A percentile compares a stretch with the other conserved stretches of the same genome.
Conservation (phyloP, 768 basidiomycete species). For the Chiua virens region DNA sequence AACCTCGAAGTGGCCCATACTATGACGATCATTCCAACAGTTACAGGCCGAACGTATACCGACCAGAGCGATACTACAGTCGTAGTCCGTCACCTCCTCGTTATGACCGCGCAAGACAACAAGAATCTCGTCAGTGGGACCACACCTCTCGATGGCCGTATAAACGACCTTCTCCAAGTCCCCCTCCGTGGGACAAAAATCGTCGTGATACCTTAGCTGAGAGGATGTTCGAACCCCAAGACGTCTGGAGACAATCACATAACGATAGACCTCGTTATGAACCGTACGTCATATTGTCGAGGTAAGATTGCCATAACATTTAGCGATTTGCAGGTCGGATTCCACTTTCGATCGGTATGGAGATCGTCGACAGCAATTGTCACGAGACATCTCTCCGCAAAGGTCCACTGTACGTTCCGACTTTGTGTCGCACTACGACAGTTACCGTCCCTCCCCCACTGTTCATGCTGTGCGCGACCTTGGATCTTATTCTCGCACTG, state of each 20-base stretch:
- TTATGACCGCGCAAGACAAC: conserved; percentile 40
- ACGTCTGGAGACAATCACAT: conserved; percentile 65
- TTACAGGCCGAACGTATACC: conserved; percentile 43
- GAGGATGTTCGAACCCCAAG: conserved; percentile 73
- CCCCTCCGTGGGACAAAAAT: conserved; percentile 31
- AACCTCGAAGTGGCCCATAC: conserved; percentile 38
- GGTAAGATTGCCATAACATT: conserved; percentile 22
- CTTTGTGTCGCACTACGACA: conserved; percentile 40
- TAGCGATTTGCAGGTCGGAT: conserved; percentile 23
- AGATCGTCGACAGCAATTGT: conserved; percentile 35
- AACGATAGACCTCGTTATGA: conserved; percentile 46
- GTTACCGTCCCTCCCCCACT: conserved; percentile 46
- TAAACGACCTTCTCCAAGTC: conserved; percentile 40
- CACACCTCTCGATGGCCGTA: conserved; percentile 45
- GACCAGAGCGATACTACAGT: conserved; percentile 37
- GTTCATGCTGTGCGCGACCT: conserved; percentile 40
- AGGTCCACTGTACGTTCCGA: conserved; percentile 34
- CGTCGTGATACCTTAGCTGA: conserved; percentile 42
- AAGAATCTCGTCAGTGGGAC: conserved; percentile 50
- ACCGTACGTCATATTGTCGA: conserved; percentile 35
- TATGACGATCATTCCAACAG: conserved; percentile 43
- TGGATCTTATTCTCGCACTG: conserved; percentile 35
- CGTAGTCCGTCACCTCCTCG: conserved; percentile 56
- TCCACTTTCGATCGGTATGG: conserved; percentile 34
- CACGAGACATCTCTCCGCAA: conserved; percentile 39